Evolutionary conservation across 495 filamentous ascomycete genomes (phyloP), one percentile per base, ranked within the genome.

Genomic region (Xylaria flabelliformis): DNA sequence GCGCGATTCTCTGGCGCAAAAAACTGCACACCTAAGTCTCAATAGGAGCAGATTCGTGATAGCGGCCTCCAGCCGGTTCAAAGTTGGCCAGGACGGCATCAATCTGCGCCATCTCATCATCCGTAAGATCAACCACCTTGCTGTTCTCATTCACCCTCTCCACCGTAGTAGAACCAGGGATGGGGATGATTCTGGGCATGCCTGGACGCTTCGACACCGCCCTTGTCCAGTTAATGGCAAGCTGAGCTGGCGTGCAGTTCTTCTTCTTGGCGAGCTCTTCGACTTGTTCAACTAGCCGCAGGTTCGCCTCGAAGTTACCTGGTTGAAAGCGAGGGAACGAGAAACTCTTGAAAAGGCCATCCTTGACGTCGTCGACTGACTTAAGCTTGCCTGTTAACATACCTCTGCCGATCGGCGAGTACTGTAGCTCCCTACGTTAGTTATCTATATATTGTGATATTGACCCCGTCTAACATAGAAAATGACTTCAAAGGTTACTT

Each of bases 181-280:
- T 97, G 3, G 94, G 94, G 65, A 97, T 90, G 74, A 97, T 91
- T 3, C 84, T 86, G 3, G 70, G 87, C 8, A 89, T 91, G 29
- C 89, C 84, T 72, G 86, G 85, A 24, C 62, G 82, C 68, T 72
- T 73, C 29, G 72, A 55, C 59, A 88, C 85, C 67, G 90, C 78
- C 6, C 82, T 56, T 34, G 90, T 83, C 94, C 94, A 97, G n/a
- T 81, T 88, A 64, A 97, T 83, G 19, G 93, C 94, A 39, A 97
- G 82, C 83, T 97, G 94, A 3, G 89, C 88, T 0, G 91, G 84
- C 17, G 91, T 93, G 74, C 88, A 88, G 26, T 87, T 88, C 83
- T 94, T 97, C 72, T 83, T 81, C 71, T 82, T 74, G 12, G 94
- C 93, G 61, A 97, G 75, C 61, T 85, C 85, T 72, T 90, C 84